Evolutionary conservation across 192 early-diverging fungal species (phyloP), one percentile per base, ranked within the genome.

Genomic region (Backusella circina): DNA sequence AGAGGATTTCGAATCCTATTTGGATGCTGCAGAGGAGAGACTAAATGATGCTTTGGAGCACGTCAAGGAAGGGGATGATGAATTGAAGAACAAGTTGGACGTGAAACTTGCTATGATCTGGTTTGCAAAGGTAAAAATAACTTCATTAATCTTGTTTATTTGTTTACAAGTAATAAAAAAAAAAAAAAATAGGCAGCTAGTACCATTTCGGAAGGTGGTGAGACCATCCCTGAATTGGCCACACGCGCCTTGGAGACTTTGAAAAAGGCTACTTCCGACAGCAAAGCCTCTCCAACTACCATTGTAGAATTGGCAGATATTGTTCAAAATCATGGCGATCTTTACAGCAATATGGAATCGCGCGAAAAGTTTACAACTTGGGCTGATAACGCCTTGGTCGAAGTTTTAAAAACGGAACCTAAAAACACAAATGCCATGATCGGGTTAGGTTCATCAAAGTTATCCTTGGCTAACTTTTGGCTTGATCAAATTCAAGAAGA

Each of bases 1-100:
- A 9, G 78, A 83, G n/a, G 77, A 79, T 13, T 67, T 76, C 44
- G 54, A 57, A 1, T 51, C 78, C 3, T 83, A 77, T 77, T 57
- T 74, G 28, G 78, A 83, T 2, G 82, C 77, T 8, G 82, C 82
- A 12, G 71, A 75, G 35, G 82, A 79, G 35, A 36, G 82, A 12
- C 23, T 83, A 15, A 65, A 79, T 15, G 41, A 72, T 35, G 82
- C 78, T 31, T 36, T 83, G 13, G 54, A 61, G 10, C 16, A 76
- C 8, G 47, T 39, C 8, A 26, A 28, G 13, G 54, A 61, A 28
- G 54, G n/a, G 12, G 16, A 64, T 1, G 30, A 47, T 15, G 71
- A 76, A 10, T 41, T 69, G 15, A 26, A 36, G 5, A 73, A 68
- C 37, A 70, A 74, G 26, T 23, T 70, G 15, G 32, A 74, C 3